These are phyloP conservation scores for Misopates orontium DNA, from an alignment of 257 asterid species.

Conservation along the genomic window DNA sequence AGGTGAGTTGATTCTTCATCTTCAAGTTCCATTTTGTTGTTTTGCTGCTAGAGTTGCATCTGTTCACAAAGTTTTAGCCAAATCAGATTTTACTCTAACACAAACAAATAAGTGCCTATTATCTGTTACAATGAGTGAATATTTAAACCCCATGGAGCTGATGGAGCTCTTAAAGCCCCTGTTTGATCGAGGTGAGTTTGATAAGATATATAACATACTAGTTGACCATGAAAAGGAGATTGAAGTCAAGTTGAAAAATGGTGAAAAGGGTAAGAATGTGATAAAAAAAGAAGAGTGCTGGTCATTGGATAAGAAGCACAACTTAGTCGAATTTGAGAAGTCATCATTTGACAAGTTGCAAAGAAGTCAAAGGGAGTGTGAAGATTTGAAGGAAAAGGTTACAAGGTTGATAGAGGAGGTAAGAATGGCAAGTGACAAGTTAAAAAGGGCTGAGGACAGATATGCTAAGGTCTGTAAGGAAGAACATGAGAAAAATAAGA, in stretches of 20 bases:
- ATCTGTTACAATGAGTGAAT: neutral
- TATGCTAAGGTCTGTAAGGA: slow-evolving; percentile 3
- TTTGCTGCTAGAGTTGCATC: too few species aligned
- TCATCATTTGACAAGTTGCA: neutral
- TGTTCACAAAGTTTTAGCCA: too few species aligned
- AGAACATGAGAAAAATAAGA: neutral
- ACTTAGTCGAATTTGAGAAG: slow-evolving; percentile 6
- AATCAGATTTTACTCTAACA: too few species aligned
- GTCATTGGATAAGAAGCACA: too few species aligned
- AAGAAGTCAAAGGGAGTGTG: neutral
- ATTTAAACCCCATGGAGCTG: slow-evolving; percentile 1
- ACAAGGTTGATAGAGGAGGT: slow-evolving; percentile 5
- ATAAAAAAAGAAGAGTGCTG: too few species aligned
- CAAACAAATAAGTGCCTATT: too few species aligned
- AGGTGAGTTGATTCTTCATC: too few species aligned
- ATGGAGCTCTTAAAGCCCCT: slow-evolving; percentile 16
- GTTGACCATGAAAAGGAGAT: slow-evolving; percentile 27
- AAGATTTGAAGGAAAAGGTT: neutral
- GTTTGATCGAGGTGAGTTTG: slow-evolving; percentile 1
- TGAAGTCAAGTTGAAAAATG: slow-evolving; percentile 9
- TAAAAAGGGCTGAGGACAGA: neutral
- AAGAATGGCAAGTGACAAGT: neutral
- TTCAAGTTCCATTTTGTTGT: too few species aligned
- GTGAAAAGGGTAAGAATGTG: slow-evolving; percentile 4
- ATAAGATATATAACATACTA: slow-evolving; percentile 17